Conservation (phyloP, 139 green algal genomes). For the Medakamo hakoo region DNA sequence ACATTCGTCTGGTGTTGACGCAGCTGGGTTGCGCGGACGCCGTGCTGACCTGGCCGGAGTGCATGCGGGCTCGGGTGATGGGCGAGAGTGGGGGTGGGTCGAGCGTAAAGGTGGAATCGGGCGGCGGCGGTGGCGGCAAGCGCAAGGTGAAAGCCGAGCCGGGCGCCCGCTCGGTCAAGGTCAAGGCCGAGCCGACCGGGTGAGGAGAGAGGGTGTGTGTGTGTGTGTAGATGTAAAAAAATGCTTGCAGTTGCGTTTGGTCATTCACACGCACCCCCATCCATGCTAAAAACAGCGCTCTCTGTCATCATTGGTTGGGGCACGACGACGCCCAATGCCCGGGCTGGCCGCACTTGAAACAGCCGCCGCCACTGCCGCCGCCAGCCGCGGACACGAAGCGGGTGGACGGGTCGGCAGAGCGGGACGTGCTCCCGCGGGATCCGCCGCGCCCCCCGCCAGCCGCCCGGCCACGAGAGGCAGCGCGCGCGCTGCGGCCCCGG, state of each 20-base stretch:
- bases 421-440: background rate
- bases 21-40: background rate
- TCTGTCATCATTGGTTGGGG: constrained; percentile 3
- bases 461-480: background rate
- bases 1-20: background rate
- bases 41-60: background rate
- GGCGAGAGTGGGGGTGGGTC: background rate
- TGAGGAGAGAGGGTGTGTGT: too few relatives aligned
- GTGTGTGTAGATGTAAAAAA: background rate
- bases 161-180: too few relatives aligned
- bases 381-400: background rate
- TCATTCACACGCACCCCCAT: too few relatives aligned
- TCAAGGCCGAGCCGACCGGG: too few relatives aligned
- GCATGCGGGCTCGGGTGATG: background rate
- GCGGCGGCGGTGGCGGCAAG: too few relatives aligned
- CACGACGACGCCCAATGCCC: constrained; percentile 21
- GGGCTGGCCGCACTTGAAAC: constrained; percentile 21
- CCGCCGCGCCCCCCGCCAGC: constrained; percentile 6
- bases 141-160: too few relatives aligned
- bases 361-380: constrained; percentile 3
- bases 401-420: background rate
- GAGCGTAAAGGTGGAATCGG: background rate
- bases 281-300: background rate
- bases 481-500: too few relatives aligned
- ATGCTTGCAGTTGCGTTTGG: too few relatives aligned